Evolutionary conservation across 768 basidiomycete genomes (phyloP).

Genomic region (Leccinum subgranulosum): DNA sequence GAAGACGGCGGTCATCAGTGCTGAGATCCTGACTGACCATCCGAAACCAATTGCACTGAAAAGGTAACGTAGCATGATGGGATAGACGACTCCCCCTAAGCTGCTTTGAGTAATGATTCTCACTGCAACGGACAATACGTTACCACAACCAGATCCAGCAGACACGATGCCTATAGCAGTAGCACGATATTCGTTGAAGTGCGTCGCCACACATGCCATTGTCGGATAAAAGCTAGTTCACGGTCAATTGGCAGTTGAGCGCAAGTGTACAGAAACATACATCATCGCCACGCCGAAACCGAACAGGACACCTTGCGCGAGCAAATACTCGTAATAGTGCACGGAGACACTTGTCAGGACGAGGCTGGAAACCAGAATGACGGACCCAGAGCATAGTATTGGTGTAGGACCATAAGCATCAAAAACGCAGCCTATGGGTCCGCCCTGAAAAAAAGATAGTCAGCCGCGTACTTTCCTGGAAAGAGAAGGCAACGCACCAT

Average conservation of each 20-base stretch:
- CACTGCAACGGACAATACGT: conserved; percentile 8
- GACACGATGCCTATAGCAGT: conserved; percentile 70
- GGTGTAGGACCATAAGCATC: conserved; percentile 57
- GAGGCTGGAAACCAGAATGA: conserved; percentile 48
- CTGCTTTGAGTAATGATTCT: conserved; percentile 18
- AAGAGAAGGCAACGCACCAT: conserved; percentile 42
- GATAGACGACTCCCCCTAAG: conserved; percentile 67
- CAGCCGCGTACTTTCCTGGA: neutral
- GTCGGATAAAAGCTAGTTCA: conserved; percentile 65
- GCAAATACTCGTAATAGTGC: conserved; percentile 57
- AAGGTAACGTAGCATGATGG: conserved; percentile 58
- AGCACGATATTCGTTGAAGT: conserved; percentile 62
- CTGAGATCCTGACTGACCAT: conserved; percentile 60
- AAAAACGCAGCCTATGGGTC: conserved; percentile 56
- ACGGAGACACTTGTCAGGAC: conserved; percentile 58
- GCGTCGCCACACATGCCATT: conserved; percentile 61
- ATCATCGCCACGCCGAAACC: conserved; percentile 63
- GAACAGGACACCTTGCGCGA: conserved; percentile 63
- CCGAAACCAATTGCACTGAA: conserved; percentile 56
- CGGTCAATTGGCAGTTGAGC: conserved; percentile 3
- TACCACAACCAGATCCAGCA: conserved; percentile 68
- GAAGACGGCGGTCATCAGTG: conserved; percentile 46
- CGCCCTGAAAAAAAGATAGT: conserved; percentile 43
- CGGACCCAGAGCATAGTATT: conserved; percentile 50
- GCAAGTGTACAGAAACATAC: conserved; percentile 37